phyloP scores from a whole-genome alignment of 208 protist genomes.

The Herpetomonas samuelpessoai region DNA sequence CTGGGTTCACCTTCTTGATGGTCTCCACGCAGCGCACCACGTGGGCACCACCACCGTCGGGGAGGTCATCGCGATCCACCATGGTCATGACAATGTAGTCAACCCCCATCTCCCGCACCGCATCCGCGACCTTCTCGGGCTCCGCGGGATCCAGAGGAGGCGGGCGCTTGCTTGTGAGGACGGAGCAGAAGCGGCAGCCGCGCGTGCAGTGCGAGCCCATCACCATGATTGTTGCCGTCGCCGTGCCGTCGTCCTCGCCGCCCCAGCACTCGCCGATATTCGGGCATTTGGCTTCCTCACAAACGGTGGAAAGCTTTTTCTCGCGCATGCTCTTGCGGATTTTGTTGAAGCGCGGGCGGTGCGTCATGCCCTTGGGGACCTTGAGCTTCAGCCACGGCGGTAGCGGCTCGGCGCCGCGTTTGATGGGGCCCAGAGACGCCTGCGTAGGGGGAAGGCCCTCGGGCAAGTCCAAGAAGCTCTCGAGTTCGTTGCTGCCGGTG shows the following conservation, averaged over 20 bases:
- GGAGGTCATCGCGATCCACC: conserved; percentile 96
- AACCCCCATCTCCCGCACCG: conserved; percentile 95
- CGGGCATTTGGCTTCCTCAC: conserved; percentile 96
- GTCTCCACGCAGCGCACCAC: conserved; percentile 87
- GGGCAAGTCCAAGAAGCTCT: conserved; percentile 77
- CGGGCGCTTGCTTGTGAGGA: conserved; percentile 94
- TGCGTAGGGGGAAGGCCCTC: conserved; percentile 52
- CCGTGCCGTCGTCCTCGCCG: conserved; percentile 78
- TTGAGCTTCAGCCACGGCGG: conserved; percentile 93
- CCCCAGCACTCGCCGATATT: conserved; percentile 99
- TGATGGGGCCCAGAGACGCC: conserved; percentile 74
- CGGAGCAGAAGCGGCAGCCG: conserved; percentile 98
- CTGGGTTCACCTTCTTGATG: conserved; percentile 83
- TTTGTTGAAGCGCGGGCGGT: conserved; percentile 78
- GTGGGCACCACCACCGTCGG: conserved; percentile 93
- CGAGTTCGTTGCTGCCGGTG: conserved; percentile 69
- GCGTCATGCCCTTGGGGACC: conserved; percentile 75
- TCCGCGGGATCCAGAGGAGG: conserved; percentile 95
- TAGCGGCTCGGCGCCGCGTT: conserved; percentile 80
- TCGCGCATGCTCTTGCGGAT: conserved; percentile 78
- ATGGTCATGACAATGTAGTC: conserved; percentile 99
- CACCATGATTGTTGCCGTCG: conserved; percentile 98
- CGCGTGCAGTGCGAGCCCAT: conserved; percentile 98
- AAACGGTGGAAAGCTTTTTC: conserved; percentile 90
- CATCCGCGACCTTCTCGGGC: conserved; percentile 92